phyloP scores from a whole-genome alignment of 495 filamentous ascomycete species.

The Saxophila tyrrhenica region DNA sequence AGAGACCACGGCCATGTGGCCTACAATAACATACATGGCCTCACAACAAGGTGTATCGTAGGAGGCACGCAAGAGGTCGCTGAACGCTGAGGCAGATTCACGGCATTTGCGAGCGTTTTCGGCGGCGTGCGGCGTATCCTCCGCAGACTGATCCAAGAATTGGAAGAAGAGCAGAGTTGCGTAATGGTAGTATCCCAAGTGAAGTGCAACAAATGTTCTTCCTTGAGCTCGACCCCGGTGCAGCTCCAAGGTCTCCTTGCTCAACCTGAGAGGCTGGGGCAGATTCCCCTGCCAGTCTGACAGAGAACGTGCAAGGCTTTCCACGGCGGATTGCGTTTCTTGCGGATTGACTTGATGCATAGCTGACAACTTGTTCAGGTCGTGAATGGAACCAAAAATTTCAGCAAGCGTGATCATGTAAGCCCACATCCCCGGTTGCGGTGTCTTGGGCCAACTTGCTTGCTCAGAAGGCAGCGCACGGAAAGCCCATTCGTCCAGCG shows the following conservation, averaged over 20 bases:
- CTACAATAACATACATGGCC: constrained; percentile 33
- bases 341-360: background rate
- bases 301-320: background rate
- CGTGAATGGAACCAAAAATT: constrained; percentile 12
- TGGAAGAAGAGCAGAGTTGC: constrained; percentile 35
- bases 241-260: constrained; percentile 27
- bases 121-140: constrained; percentile 6
- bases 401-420: constrained; percentile 14
- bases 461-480: background rate
- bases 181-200: constrained; percentile 36
- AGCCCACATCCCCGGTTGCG: constrained; percentile 7
- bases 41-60: constrained; percentile 27
- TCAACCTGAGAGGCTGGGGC: constrained; percentile 20
- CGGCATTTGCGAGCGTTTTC: constrained; percentile 32
- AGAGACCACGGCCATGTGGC: constrained; percentile 34
- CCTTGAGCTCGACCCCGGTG: constrained; percentile 27
- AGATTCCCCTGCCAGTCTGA: constrained; percentile 1
- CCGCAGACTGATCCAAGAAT: constrained; percentile 28
- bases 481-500: constrained; percentile 8
- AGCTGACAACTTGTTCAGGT: constrained; percentile 3
- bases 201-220: constrained; percentile 31
- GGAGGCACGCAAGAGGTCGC: constrained; percentile 30
- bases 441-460: background rate
- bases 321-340: background rate
- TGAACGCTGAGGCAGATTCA: constrained; percentile 26